Base-by-base conservation (phyloP, 2,329 filamentous ascomycete species). In the Capronia epimyces region DNA sequence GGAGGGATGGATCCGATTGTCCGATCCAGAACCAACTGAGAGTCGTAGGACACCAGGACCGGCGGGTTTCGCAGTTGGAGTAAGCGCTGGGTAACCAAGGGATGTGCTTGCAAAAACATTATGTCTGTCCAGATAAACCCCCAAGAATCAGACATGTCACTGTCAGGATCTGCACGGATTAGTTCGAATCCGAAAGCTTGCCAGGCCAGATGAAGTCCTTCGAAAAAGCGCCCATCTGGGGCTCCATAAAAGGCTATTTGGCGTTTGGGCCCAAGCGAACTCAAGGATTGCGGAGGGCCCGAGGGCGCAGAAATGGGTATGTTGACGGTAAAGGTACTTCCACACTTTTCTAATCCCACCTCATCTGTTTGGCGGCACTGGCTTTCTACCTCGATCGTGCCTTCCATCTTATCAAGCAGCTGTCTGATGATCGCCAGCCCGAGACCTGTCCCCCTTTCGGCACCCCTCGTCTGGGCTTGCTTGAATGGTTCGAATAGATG, bases 401-500 rank as follows among this genome's bases (percentile, higher is more conserved):
- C 64, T 21, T 60, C 46, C 59, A 66, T 63, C 46, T 65, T 65
- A 13, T 61, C 46, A 10, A 66, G 36, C 25, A 66, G 56, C 21
- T 66, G 61, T 48, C 61, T 62, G 41, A 66, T 57, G 21, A 66
- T 65, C 29, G 62, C 65, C 41, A 66, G 47, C 8, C 64, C 64
- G 10, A 66, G 58, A 7, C 64, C 64, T 5, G 64, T 65, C 8
- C 57, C 64, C 52, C 62, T 50, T 43, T 63, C 60, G 4, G 60
- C 60, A 16, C 63, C 65, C 50, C 63, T 47, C 10, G 60, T 63
- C 40, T 65, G 60, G 29, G 64, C 64, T 55, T 66, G 64, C 39
- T 60, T 50, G 65, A 86, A 87, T 1, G 84, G 79, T 58, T 83
- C 83, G 70, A 87, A 87, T 0, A 87, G 71, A 46, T 79, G 78